Conservation (phyloP, 2,329 filamentous ascomycete species). For the Clarireedia homoeocarpa region DNA sequence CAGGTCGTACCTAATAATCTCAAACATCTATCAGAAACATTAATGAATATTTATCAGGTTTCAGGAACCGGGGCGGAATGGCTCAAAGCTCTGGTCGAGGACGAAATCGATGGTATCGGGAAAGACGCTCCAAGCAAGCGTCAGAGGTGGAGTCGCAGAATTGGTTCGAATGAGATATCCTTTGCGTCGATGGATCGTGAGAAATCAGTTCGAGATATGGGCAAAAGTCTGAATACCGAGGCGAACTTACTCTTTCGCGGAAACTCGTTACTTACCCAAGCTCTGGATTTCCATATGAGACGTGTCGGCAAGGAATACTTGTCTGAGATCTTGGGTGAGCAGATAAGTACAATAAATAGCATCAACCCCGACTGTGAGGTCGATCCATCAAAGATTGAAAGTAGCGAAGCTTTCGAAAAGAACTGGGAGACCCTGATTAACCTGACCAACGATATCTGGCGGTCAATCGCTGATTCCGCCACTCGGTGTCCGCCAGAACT, state of each 20-base stretch:
- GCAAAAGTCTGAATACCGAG: conserved; percentile 72
- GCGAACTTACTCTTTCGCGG: conserved; percentile 93
- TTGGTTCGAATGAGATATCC: conserved; percentile 61
- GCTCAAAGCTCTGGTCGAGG: conserved; percentile 88
- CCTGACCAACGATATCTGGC: conserved; percentile 78
- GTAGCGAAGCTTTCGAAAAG: conserved; percentile 62
- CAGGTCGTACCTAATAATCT: conserved; percentile 70
- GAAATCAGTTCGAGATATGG: conserved; percentile 66
- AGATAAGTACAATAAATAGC: conserved; percentile 82
- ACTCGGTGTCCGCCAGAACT: conserved; percentile 72
- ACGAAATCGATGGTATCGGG: conserved; percentile 90
- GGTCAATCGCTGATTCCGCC: conserved; percentile 69
- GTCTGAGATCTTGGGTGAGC: conserved; percentile 77
- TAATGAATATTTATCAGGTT: conserved; percentile 93
- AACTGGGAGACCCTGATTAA: conserved; percentile 76
- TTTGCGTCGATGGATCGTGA: conserved; percentile 58
- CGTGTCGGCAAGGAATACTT: conserved; percentile 88
- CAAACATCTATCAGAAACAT: conserved; percentile 71
- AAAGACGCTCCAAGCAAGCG: conserved; percentile 72
- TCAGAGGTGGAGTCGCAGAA: conserved; percentile 61
- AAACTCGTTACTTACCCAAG: conserved; percentile 88
- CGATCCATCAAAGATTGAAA: conserved; percentile 72
- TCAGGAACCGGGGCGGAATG: conserved; percentile 78
- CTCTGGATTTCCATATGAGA: conserved; percentile 92
- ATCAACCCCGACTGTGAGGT: conserved; percentile 91